Conservation (phyloP, 1,284 basidiomycete species). For the Inonotus hispidus region DNA sequence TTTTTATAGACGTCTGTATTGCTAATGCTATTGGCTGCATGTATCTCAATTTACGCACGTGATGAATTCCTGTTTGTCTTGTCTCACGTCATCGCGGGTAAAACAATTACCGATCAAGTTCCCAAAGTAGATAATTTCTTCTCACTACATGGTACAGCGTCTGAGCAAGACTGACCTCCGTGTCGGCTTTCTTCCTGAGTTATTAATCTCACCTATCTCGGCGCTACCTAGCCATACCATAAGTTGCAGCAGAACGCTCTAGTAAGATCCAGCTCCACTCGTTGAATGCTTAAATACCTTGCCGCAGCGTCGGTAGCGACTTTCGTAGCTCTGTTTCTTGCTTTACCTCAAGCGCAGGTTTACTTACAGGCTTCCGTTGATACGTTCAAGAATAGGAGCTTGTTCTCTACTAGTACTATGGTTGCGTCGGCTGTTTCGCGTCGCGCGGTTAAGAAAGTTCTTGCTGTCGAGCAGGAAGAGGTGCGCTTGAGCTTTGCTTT, state of each 20-base stretch:
- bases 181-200: neutral
- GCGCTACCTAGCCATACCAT: neutral
- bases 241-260: neutral
- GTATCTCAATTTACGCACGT: no score
- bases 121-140: neutral
- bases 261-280: neutral
- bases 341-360: constrained; percentile 1
- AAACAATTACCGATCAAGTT: neutral
- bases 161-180: neutral
- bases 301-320: constrained; percentile 3
- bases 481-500: constrained; percentile 35
- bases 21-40: neutral
- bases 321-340: constrained; percentile 17
- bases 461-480: constrained; percentile 79
- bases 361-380: constrained; percentile 9
- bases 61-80: no score
- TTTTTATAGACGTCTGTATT: neutral
- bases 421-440: constrained; percentile 48
- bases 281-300: constrained; percentile 17
- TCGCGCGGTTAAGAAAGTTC: constrained; percentile 66
- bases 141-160: neutral
- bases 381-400: constrained; percentile 10
- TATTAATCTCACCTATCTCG: neutral
- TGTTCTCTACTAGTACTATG: constrained; percentile 20
- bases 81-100: neutral